Evolutionary conservation across 768 basidiomycete genomes (phyloP), one percentile per base, ranked within the genome.

Genomic region (Leccinum pellstonianum): DNA sequence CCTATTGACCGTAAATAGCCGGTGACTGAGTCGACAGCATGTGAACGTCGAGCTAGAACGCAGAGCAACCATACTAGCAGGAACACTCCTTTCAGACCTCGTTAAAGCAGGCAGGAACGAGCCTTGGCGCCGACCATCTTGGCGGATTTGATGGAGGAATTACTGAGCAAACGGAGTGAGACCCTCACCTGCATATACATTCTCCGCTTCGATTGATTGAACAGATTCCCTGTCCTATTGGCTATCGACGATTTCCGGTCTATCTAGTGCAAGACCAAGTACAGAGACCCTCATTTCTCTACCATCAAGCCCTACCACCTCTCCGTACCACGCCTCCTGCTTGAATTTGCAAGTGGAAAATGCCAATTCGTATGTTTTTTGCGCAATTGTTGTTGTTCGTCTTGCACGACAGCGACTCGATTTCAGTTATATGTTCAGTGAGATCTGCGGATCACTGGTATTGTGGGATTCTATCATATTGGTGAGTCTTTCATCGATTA

Each of bases 201-300:
- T 10, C 1, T 10, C 7, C n/a, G 3, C 17, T 17, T 21, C 4
- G 14, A 35, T 27, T 25, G 11, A 21, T 52, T 38, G 19, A 54
- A 57, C 59, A 94, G 91, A 48, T 77, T 80, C 66, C 93, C 93
- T 0, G 88, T 96, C 2, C 70, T 97, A 6, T 76, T 95, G 31
- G 94, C 93, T 0, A 78, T 95, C 1, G 94, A 97, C 64, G 94
- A 96, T 65, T 85, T 92, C 71, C 94, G 95, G 71, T 81, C 91
- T 0, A 73, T 97, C 25, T 93, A 91, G 66, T 78, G 82, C 68
- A 77, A 74, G 48, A 83, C 88, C 0, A 68, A 76, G 27, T 95
- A 95, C 75, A 83, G 86, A 25, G 86, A 91, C 89, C 90, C 90
- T 12, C 84, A 86, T 47, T 93, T 86, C 73, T 76, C 77, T 7